A percentile compares a stretch with the other conserved stretches of the same genome.
These are phyloP conservation scores for Corylus avellana DNA, from an alignment of 306 rosid species.

Conservation along the genomic window DNA sequence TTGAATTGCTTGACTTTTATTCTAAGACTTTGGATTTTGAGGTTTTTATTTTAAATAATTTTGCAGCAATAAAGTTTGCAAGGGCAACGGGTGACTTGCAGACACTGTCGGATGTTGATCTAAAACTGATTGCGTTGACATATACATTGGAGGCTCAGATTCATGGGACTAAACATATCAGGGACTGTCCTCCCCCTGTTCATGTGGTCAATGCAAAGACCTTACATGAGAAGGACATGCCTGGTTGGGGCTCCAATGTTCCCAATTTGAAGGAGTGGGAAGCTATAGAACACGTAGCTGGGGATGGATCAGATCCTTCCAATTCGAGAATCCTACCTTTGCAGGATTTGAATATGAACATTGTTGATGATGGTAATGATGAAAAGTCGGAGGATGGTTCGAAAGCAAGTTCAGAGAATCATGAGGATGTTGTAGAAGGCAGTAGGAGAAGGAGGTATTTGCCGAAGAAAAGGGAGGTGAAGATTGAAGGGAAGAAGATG, in stretches of 20 bases:
- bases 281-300: conserved; percentile 59
- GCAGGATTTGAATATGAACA: conserved; percentile 71
- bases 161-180: conserved; percentile 46
- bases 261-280: conserved; percentile 91
- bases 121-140: conserved; percentile 55
- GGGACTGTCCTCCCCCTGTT: conserved; percentile 57
- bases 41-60: neutral
- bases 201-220: conserved; percentile 63
- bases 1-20: too few species aligned
- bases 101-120: conserved; percentile 55
- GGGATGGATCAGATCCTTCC: conserved; percentile 38
- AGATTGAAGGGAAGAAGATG: conserved; percentile 72
- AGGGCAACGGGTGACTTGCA: conserved; percentile 59
- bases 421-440: conserved; percentile 32
- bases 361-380: conserved; percentile 35
- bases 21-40: too few species aligned
- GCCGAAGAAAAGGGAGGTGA: conserved; percentile 63
- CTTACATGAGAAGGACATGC: conserved; percentile 90
- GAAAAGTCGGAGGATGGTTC: conserved; percentile 40
- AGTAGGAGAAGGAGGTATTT: conserved; percentile 44
- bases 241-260: conserved; percentile 94
- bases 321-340: conserved; percentile 74
- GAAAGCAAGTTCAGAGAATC: conserved; percentile 41
- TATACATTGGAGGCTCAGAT: conserved; percentile 49
- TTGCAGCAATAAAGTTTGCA: conserved; percentile 50